Evolutionary conservation across 345 rosid species (phyloP), one percentile per base, ranked within the genome.

Genomic region (Punica granatum): DNA sequence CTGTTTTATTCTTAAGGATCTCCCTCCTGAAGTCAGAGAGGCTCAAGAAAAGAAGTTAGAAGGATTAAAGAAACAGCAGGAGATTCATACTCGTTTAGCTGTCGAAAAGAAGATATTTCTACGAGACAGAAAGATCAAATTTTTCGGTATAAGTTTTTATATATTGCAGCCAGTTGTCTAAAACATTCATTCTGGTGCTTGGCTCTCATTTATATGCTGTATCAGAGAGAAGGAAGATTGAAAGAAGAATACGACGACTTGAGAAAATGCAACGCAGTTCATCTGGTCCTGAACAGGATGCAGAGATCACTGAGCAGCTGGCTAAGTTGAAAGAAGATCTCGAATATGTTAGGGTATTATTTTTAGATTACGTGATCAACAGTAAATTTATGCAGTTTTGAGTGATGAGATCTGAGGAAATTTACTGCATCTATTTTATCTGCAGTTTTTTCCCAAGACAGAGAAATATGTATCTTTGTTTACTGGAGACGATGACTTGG

Each of bases 371-470:
- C 65, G 44, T 43, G 2, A 26, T 10, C 23, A 8, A 11, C 26
- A 54, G 31, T 3, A 32, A 60, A 39, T 6, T n/a, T 10, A n/a
- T n/a, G 48, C 11, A 39, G 32, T 11, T 42, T 36, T 41, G 14
- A 37, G 31, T 9, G 42, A 63, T 32, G 46, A 5, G 25, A 21
- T 63, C 32, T 63, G 66, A n/a, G 31, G 48, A 4, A n/a, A 39
- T 54, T 64, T 19, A 28, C 39, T 60, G 28, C 34, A 42, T 53
- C 49, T 46, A 42, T n/a, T 32, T 30, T n/a, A 26, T 72, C 23
- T 80, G 84, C 85, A 94, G 99, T 94, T 94, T 76, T 94, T 86
- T 65, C 98, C 99, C 41, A 92, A 95, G 83, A 92, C 90, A 3
- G 99, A 95, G 86, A 92, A 95, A 78, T 95, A 95, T 74, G 86